Conservation (phyloP, 345 rosid genomes). For the Populus nigra region DNA sequence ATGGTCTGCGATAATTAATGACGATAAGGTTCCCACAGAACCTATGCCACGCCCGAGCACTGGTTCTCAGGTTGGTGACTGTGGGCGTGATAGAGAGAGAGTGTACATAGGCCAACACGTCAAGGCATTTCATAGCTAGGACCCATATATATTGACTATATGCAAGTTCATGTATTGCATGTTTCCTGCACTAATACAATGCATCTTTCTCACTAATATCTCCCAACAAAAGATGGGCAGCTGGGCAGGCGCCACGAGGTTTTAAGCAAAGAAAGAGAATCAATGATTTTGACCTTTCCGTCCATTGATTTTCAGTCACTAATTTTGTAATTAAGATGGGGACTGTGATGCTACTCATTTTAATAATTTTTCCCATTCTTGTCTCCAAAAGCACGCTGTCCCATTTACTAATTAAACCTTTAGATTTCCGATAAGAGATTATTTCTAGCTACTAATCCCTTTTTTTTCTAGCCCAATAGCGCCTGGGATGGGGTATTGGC, state of each 20-base stretch:
- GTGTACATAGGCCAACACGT: neutral
- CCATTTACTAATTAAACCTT: too few species aligned
- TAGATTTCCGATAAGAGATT: too few species aligned
- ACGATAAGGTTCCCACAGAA: neutral
- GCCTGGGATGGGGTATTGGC: too few species aligned
- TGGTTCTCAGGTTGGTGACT: neutral
- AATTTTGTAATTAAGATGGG: neutral
- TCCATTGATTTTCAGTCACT: neutral
- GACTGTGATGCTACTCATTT: neutral
- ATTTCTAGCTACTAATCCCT: too few species aligned
- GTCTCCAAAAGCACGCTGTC: neutral
- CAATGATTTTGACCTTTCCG: neutral
- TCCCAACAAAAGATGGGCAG: too few species aligned
- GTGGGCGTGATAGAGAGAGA: neutral
- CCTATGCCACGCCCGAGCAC: neutral
- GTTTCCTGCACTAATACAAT: neutral
- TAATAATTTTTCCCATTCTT: neutral
- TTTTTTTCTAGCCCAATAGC: too few species aligned
- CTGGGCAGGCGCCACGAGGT: neutral
- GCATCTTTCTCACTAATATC: neutral
- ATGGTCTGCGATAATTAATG: neutral
- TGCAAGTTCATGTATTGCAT: neutral
- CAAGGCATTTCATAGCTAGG: neutral
- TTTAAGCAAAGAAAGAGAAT: neutral
- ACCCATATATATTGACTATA: neutral